phyloP scores from a whole-genome alignment of 345 rosid species.

The Heritiera fomes region DNA sequence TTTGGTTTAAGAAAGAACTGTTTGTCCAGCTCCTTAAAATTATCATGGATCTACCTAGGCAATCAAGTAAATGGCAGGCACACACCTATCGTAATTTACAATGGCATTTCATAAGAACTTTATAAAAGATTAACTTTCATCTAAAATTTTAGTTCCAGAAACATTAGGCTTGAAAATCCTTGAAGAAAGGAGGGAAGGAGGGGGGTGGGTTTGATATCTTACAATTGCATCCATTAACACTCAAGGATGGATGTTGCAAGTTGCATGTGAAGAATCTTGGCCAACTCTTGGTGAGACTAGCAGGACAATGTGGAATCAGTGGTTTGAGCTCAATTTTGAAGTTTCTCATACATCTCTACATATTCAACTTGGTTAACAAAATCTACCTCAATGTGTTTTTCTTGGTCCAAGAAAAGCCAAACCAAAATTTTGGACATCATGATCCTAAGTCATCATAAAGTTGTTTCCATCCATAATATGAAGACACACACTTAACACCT shows the following conservation, averaged over 20 bases:
- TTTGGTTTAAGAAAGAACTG: neutral
- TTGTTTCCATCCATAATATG: neutral
- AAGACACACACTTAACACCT: neutral
- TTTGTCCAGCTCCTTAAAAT: neutral
- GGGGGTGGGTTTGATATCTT: neutral
- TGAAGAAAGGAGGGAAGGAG: neutral
- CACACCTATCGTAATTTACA: neutral
- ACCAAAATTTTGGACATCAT: neutral
- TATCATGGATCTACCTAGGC: neutral
- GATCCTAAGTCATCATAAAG: neutral
- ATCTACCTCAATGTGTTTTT: neutral
- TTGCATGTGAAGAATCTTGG: neutral
- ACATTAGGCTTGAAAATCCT: constrained; percentile 7
- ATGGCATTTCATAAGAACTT: neutral
- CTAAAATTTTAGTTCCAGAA: neutral
- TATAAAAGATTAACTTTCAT: neutral
- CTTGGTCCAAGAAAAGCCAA: neutral
- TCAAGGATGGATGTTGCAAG: neutral
- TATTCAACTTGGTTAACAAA: neutral
- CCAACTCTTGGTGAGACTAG: neutral
- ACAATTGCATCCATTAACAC: neutral
- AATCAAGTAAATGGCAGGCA: neutral
- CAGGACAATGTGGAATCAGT: neutral
- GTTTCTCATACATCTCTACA: neutral
- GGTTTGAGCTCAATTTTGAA: neutral